Evolutionary conservation across 2,329 filamentous ascomycete species (phyloP).

Genomic region (Pleoardoris graminearum): DNA sequence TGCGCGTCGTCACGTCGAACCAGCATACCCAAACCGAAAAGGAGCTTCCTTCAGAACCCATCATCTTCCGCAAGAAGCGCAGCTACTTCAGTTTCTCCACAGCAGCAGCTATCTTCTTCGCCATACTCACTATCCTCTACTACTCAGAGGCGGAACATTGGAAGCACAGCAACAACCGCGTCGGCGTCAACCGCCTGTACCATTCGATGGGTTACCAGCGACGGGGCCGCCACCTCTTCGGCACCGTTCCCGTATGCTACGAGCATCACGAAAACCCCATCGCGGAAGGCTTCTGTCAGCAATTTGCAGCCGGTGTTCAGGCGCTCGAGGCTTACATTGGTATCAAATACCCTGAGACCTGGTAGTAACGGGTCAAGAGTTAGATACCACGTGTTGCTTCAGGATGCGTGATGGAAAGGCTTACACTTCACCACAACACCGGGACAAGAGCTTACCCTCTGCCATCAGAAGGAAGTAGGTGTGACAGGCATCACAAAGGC

Average conservation of each 20-base stretch:
- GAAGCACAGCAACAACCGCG: not conserved
- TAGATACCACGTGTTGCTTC: not conserved
- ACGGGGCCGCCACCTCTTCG: conserved; percentile 4
- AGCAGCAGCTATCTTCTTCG: not conserved
- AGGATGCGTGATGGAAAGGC: not conserved
- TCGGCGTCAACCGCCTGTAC: conserved; percentile 1
- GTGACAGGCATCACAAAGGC: not conserved
- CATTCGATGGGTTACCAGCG: not conserved
- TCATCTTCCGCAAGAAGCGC: not conserved
- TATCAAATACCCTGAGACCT: not conserved
- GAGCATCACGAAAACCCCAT: not conserved
- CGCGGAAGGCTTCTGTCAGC: conserved; percentile 1
- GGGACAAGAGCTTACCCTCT: too few species aligned
- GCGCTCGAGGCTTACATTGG: not conserved
- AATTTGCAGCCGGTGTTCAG: not conserved
- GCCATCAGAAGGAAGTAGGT: too few species aligned
- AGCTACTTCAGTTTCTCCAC: not conserved
- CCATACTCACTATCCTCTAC: not conserved
- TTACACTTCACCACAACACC: too few species aligned
- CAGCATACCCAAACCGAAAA: not conserved
- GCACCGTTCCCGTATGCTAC: conserved; percentile 1
- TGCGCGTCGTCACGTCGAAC: not conserved
- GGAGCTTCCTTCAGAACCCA: not conserved
- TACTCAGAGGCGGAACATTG: not conserved
- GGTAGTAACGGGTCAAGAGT: not conserved